Percentiles rank a stretch among this genome's conserved stretches.
phyloP scores from a whole-genome alignment of 768 basidiomycete genomes.

The Kondoa subrosea region DNA sequence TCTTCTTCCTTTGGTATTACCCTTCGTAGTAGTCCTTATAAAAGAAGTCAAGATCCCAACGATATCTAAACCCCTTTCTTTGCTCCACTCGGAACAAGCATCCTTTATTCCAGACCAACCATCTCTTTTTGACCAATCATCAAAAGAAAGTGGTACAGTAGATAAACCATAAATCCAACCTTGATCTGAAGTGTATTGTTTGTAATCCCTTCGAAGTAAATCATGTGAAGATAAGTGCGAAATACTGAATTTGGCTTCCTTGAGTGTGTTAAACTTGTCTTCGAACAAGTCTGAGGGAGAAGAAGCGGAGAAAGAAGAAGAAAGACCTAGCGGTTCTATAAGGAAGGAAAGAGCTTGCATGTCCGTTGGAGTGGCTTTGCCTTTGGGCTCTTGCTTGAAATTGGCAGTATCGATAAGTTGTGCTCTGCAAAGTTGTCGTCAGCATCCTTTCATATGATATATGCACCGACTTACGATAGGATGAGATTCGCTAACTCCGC shows the following conservation, averaged over 20 bases:
- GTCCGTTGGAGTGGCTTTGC: slow-evolving; percentile 58
- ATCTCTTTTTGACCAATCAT: slow-evolving; percentile 37
- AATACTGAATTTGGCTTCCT: slow-evolving; percentile 48
- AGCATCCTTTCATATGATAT: not conserved
- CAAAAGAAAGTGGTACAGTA: slow-evolving; percentile 58
- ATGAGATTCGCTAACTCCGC: slow-evolving; percentile 59
- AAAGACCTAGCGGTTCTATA: not conserved
- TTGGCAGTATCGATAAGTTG: slow-evolving; percentile 75
- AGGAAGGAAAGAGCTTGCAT: slow-evolving; percentile 48
- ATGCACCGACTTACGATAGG: slow-evolving; percentile 34
- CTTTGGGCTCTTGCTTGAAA: slow-evolving; percentile 47
- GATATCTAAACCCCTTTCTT: slow-evolving; percentile 45
- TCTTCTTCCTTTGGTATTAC: not conserved
- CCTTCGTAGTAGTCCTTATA: not conserved
- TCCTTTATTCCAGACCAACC: slow-evolving; percentile 32
- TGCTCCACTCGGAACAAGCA: slow-evolving; percentile 45
- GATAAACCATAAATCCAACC: slow-evolving; percentile 56
- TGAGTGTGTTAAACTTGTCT: slow-evolving; percentile 16
- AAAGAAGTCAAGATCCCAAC: slow-evolving; percentile 70
- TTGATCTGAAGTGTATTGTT: slow-evolving; percentile 53
- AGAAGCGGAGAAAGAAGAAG: not conserved
- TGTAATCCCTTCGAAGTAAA: slow-evolving; percentile 85
- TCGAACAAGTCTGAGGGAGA: not conserved
- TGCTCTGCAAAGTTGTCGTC: slow-evolving; percentile 25
- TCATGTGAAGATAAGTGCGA: slow-evolving; percentile 53